Evolutionary conservation across 1,284 basidiomycete species (phyloP).

Genomic region (Inonotus obliquus): DNA sequence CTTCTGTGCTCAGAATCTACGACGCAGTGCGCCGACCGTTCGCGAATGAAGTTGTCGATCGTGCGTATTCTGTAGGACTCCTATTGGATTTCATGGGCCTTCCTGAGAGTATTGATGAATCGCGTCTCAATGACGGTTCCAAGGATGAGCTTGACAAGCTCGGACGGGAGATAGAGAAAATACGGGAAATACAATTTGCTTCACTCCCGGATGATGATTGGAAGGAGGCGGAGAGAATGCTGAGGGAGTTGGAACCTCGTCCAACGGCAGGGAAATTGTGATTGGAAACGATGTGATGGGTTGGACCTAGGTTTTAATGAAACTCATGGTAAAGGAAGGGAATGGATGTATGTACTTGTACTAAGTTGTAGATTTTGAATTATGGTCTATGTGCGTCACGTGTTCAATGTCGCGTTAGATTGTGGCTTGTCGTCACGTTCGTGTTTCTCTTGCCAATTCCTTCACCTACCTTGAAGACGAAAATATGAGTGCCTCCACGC

Average conservation of each 20-base stretch:
- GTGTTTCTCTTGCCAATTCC: too few relatives aligned
- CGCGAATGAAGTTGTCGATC: constrained; percentile 12
- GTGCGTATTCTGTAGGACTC: constrained; percentile 6
- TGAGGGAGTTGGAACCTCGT: neutral
- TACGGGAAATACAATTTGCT: constrained; percentile 28
- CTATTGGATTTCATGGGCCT: constrained; percentile 12
- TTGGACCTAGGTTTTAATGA: too few relatives aligned
- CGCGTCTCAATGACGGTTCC: neutral
- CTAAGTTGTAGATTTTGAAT: too few relatives aligned
- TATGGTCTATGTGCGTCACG: too few relatives aligned
- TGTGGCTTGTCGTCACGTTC: too few relatives aligned
- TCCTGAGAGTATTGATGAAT: neutral
- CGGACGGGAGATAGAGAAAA: constrained; percentile 27
- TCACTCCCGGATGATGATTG: constrained; percentile 18
- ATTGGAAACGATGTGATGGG: neutral
- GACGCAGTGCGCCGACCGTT: constrained; percentile 25
- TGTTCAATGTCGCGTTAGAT: too few relatives aligned
- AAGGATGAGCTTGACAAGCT: constrained; percentile 24
- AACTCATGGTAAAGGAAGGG: too few relatives aligned
- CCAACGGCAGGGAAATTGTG: neutral
- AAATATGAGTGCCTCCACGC: too few relatives aligned
- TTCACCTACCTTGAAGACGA: too few relatives aligned
- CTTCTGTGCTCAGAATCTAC: constrained; percentile 23
- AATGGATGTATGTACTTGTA: too few relatives aligned
- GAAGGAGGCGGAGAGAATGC: constrained; percentile 7